These are phyloP conservation scores for Kazachstania viticola DNA, from an alignment of 805 yeast genomes.

Conservation along the genomic window DNA sequence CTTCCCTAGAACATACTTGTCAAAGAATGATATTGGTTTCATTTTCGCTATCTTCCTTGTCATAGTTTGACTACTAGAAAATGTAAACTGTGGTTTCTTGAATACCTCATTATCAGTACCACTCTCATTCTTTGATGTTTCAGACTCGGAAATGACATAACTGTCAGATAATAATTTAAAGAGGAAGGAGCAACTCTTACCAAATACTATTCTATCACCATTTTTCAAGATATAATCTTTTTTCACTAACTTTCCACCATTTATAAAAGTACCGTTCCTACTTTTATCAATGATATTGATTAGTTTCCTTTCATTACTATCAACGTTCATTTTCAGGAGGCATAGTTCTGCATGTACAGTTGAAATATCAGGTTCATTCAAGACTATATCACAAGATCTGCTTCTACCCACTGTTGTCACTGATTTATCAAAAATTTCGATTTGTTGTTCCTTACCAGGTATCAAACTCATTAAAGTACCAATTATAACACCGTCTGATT, in stretches of 20 bases:
- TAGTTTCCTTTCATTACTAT: constrained; percentile 26
- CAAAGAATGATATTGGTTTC: constrained; percentile 38
- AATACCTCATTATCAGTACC: constrained; percentile 10
- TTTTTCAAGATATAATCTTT: constrained; percentile 40
- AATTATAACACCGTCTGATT: neutral
- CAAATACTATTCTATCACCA: constrained; percentile 56
- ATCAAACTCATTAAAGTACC: constrained; percentile 22
- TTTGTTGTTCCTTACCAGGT: constrained; percentile 25
- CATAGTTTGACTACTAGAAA: constrained; percentile 16
- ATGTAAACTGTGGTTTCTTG: constrained; percentile 19
- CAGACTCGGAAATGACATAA: neutral
- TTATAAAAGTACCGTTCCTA: constrained; percentile 57
- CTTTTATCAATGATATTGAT: constrained; percentile 42
- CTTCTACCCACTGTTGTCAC: constrained; percentile 41
- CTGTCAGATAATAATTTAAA: constrained; percentile 30
- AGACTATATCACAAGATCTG: constrained; percentile 43
- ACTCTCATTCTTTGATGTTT: neutral
- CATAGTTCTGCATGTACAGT: constrained; percentile 50
- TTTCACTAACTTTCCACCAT: constrained; percentile 40
- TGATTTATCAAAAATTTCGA: constrained; percentile 24
- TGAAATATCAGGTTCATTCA: constrained; percentile 51
- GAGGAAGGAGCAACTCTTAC: constrained; percentile 38
- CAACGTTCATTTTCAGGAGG: constrained; percentile 29
- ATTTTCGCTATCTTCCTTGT: constrained; percentile 6
- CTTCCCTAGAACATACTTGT: constrained; percentile 38